These are phyloP conservation scores for Acacia melanoxylon DNA, from an alignment of 306 rosid species.

Conservation along the genomic window DNA sequence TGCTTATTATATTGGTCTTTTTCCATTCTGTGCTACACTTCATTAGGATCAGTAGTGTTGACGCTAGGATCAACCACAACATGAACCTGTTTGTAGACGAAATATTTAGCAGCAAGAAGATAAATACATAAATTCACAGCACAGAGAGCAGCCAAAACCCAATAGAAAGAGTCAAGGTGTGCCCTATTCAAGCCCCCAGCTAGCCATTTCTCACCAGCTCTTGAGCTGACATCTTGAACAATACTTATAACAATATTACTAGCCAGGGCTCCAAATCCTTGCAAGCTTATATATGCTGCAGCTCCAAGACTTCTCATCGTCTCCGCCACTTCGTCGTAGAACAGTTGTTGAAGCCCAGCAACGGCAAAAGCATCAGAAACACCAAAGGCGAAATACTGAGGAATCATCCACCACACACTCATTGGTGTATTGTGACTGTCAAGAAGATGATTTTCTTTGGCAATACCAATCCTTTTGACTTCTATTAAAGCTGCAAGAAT, in stretches of 20 bases:
- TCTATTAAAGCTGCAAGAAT: conserved; percentile 53
- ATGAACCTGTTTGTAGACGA: conserved; percentile 55
- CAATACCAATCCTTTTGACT: conserved; percentile 50
- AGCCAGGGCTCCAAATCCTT: conserved; percentile 57
- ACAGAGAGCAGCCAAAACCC: conserved; percentile 63
- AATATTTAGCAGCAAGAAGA: conserved; percentile 44
- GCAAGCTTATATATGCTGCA: conserved; percentile 57
- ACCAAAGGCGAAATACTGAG: conserved; percentile 54
- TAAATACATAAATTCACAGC: conserved; percentile 46
- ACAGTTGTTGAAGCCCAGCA: conserved; percentile 61
- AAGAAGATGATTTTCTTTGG: conserved; percentile 37
- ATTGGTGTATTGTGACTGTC: conserved; percentile 56
- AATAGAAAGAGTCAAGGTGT: conserved; percentile 60
- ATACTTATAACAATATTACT: conserved; percentile 43
- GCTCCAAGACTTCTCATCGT: conserved; percentile 68
- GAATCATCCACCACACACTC: conserved; percentile 73
- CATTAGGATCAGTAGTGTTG: not conserved
- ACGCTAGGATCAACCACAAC: conserved; percentile 9
- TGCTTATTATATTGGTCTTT: not conserved
- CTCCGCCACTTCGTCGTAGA: conserved; percentile 73
- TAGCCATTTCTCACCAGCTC: conserved; percentile 46
- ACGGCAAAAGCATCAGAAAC: conserved; percentile 49
- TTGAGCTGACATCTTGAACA: conserved; percentile 39
- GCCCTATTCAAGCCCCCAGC: conserved; percentile 48
- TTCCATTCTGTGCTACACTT: not conserved